Evolutionary conservation across 257 asterid species (phyloP), one percentile per base, ranked within the genome.

Genomic region (Solanum chmielewskii): DNA sequence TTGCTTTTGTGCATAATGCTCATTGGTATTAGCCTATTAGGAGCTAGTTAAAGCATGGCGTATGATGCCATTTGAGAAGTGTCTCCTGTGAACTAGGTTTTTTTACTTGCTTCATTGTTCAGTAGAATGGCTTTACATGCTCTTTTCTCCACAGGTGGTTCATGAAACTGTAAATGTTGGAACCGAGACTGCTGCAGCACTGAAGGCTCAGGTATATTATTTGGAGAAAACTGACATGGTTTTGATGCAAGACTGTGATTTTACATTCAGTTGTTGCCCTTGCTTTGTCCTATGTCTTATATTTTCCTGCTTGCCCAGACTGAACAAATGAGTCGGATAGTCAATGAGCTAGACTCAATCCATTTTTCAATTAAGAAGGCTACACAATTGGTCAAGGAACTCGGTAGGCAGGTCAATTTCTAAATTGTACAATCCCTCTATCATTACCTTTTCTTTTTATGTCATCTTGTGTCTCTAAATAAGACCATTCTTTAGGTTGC

Each of bases 361-460:
- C 98, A 97, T 89, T 97, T 97, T 84, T 97, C 99, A 21, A 92
- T 97, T 87, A 97, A 97, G 93, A 97, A 95, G 91, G 99, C 99
- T 68, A 90, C 99, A 14, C 92, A 97, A 89, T 90, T 97, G 92
- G 99, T 97, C 91, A 97, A 92, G 98, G 99, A 97, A 92, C 92
- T 97, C 87, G 99, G 99, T 92, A 96, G 99, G 95, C 99, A 97
- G 99, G 99, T 97, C 91, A 91, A 91, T 91, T 86, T 89, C 96
- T 88, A 91, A 87, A 87, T 91, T 68, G 82, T 88, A 10, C 66
- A 91, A 90, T 88, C 90, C 80, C 84, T 86, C 89, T 88, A 47
- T 70, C 81, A 27, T 88, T 64, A 81, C 64, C 39, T 86, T 39
- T 85, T 86, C 82, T 86, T 80, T 23, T 86, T 87, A 74, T 84